Percentiles rank a stretch among this genome's conserved stretches.
Evolutionary conservation across 1,284 basidiomycete genomes (phyloP).

Genomic region (Phenoliferia sp.): DNA sequence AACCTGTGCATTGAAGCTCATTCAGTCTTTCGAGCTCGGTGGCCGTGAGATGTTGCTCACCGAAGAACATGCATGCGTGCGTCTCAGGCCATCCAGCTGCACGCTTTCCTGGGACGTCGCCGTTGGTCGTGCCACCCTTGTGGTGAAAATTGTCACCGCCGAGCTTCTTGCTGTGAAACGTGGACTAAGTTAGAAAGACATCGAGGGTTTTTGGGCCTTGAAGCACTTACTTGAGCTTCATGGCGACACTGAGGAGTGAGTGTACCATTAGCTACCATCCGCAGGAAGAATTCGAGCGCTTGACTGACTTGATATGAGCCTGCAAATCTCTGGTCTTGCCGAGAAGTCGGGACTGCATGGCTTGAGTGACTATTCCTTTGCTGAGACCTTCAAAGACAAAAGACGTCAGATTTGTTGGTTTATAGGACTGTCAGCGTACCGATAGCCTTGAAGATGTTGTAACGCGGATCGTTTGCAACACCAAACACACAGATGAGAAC

Average conservation of each 20-base stretch:
- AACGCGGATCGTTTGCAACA: neutral
- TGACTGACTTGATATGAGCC: conserved; percentile 5
- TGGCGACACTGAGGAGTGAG: neutral
- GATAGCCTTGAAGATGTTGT: neutral
- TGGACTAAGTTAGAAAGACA: neutral
- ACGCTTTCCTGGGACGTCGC: neutral
- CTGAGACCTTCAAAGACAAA: neutral
- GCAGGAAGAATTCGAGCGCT: too few relatives aligned
- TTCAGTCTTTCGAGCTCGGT: too few relatives aligned
- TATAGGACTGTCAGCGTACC: neutral
- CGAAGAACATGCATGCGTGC: neutral
- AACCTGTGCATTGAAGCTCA: neutral
- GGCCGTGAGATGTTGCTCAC: too few relatives aligned
- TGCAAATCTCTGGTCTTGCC: neutral
- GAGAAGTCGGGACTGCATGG: neutral
- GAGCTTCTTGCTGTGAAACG: conserved; percentile 4
- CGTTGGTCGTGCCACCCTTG: neutral
- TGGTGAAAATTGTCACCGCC: conserved; percentile 4
- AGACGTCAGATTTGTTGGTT: neutral
- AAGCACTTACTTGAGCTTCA: neutral
- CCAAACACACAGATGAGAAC: neutral
- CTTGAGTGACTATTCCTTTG: neutral
- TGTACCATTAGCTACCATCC: neutral
- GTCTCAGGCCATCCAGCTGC: neutral
- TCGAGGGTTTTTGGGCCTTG: neutral